Percentiles rank a stretch among this genome's conserved stretches.
These are phyloP conservation scores for Beauveria sp. DNA, from an alignment of 2,329 filamentous ascomycete genomes.

Conservation along the genomic window DNA sequence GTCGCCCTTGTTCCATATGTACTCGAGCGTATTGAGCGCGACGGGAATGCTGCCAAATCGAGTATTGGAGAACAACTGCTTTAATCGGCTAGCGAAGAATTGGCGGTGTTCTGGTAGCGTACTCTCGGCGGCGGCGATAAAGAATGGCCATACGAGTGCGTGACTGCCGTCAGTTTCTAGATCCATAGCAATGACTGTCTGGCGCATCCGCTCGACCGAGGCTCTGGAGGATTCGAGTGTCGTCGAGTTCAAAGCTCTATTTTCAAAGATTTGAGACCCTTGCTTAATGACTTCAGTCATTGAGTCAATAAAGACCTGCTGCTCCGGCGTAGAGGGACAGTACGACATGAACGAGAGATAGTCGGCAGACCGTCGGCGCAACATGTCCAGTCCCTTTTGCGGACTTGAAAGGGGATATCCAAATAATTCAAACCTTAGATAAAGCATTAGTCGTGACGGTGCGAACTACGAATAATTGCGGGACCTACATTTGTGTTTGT, in stretches of 20 bases:
- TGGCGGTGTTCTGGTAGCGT: conserved; percentile 24
- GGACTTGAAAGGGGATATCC: conserved; percentile 22
- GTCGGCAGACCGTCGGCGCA: conserved; percentile 16
- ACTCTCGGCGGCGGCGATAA: conserved; percentile 33
- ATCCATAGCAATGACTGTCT: conserved; percentile 22
- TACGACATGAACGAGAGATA: conserved; percentile 23
- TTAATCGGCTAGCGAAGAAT: conserved; percentile 27
- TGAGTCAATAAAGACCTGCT: conserved; percentile 14
- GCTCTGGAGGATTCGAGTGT: conserved; percentile 19
- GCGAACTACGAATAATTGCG: not conserved
- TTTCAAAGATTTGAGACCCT: conserved; percentile 21
- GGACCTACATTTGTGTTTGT: conserved; percentile 25
- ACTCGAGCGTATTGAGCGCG: conserved; percentile 25
- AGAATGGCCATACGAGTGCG: conserved; percentile 33
- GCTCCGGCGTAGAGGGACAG: conserved; percentile 9
- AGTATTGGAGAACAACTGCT: conserved; percentile 23
- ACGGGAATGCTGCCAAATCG: conserved; percentile 31
- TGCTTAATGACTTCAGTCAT: conserved; percentile 20
- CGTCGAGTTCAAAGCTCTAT: conserved; percentile 14
- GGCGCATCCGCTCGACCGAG: conserved; percentile 24
- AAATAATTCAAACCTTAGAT: conserved; percentile 23
- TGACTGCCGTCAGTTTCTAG: conserved; percentile 25
- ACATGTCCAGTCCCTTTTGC: conserved; percentile 19
- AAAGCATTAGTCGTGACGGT: not conserved
- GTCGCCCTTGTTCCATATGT: conserved; percentile 25